Base-by-base conservation (phyloP, 306 rosid species). In the Herpetospermum pedunculosum region DNA sequence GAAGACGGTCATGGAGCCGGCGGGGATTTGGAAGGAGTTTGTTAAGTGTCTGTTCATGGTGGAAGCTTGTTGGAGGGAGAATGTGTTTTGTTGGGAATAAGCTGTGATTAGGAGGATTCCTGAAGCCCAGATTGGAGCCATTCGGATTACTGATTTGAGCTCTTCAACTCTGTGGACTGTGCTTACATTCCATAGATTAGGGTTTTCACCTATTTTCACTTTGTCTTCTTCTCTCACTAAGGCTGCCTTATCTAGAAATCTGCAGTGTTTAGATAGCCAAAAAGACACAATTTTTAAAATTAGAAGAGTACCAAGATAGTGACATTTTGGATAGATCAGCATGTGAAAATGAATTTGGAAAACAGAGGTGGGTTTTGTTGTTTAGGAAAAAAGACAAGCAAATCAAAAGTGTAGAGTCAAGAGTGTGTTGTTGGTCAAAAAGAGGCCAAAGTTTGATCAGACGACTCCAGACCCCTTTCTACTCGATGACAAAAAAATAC, bases 51-150 rank as follows among this genome's bases (percentile, higher is more conserved):
- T 74, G 80, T 94, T 67, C 99, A 94, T 94, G 54, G 95, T 85
- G 73, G 90, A 84, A 73, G 96, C 99, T 77, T 94, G 99, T 30
- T 76, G 84, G 34, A 94, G 92, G 0, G 96, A 88, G 82, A 91
- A 94, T 0, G 99, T 94, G 87, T 69, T 1, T 72, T 94, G 99
- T 50, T 94, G 99, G 21, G 96, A 84, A 46, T 94, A 91, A 63
- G 99, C 99, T 54, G 99, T 94, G 65, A 89, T 88, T 19, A 94
- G 89, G 37, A 94, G 75, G n/a, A 91, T 89, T 4, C 97, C 97
- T 54, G 99, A 69, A 1, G 91, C 99, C 99, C 99, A 91, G 60
- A 94, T 94, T 4, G 99, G 99, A 11, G 92, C 96, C 99, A 94
- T 94, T 53, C 99, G 69, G 19, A 94, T 88, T 26, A 91, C 44